Evolutionary conservation across 2,329 filamentous ascomycete genomes (phyloP).

Genomic region (Triangularia setosa): DNA sequence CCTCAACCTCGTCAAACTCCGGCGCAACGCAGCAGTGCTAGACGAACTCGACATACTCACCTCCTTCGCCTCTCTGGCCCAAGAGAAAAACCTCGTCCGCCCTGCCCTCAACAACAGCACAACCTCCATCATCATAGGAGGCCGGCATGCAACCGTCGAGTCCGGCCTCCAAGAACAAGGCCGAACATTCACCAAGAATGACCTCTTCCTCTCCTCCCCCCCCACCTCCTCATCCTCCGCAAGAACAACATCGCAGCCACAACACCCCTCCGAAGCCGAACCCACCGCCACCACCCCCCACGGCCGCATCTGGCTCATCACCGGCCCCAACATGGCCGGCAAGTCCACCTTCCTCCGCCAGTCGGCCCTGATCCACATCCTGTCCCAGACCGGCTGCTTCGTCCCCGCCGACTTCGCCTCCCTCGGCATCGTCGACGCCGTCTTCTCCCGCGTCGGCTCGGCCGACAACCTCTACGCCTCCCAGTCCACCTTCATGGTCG

Average conservation of each 20-base stretch:
- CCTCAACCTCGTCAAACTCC: conserved; percentile 75
- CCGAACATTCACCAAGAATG: conserved; percentile 77
- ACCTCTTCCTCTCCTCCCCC: conserved; percentile 71
- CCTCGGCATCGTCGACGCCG: conserved; percentile 88
- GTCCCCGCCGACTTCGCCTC: conserved; percentile 85
- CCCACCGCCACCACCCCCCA: conserved; percentile 32
- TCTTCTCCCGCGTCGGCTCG: conserved; percentile 89
- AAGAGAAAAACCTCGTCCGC: conserved; percentile 68
- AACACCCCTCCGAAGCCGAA: conserved; percentile 54
- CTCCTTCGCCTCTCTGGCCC: conserved; percentile 76
- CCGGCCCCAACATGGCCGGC: conserved; percentile 95
- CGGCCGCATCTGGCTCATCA: conserved; percentile 63
- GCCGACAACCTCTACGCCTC: conserved; percentile 93
- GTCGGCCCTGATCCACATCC: conserved; percentile 88
- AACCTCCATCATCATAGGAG: conserved; percentile 72
- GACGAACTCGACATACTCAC: conserved; percentile 91
- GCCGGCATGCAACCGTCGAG: conserved; percentile 90
- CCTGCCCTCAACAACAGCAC: conserved; percentile 61
- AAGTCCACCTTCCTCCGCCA: conserved; percentile 96
- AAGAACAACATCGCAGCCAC: too few relatives aligned
- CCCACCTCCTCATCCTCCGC: conserved; percentile 68
- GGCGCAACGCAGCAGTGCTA: conserved; percentile 84
- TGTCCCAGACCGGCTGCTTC: conserved; percentile 89
- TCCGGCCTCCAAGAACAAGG: conserved; percentile 75
- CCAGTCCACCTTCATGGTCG: conserved; percentile 98